A percentile compares a stretch with the other conserved stretches of the same genome.
These are phyloP conservation scores for Nyctanthes arbortristis DNA, from an alignment of 257 asterid genomes.

Conservation along the genomic window DNA sequence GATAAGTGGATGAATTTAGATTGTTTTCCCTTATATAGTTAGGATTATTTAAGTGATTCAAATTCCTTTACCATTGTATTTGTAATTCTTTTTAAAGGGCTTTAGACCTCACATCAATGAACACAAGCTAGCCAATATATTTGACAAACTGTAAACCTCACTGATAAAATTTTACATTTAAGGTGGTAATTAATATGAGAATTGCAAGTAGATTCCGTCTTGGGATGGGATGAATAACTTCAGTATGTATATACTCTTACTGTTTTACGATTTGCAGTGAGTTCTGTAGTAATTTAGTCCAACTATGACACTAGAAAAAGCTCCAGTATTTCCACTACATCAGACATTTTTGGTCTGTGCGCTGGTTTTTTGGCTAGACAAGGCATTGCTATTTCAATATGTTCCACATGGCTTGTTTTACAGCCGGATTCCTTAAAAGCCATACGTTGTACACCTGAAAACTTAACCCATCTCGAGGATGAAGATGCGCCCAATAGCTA, in stretches of 20 bases:
- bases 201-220: too few species aligned
- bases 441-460: not conserved
- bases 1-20: slow-evolving; percentile 14
- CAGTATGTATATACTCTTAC: not conserved
- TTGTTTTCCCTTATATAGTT: too few species aligned
- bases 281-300: not conserved
- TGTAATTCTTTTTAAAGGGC: too few species aligned
- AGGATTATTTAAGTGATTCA: too few species aligned
- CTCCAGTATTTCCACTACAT: slow-evolving; percentile 22
- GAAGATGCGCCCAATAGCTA: not conserved
- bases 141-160: too few species aligned
- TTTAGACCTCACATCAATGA: too few species aligned
- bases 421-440: not conserved
- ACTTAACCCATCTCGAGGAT: not conserved
- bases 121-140: too few species aligned
- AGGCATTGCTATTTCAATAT: slow-evolving; percentile 12
- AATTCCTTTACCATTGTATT: too few species aligned
- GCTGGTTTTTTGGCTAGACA: slow-evolving; percentile 22
- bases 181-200: too few species aligned
- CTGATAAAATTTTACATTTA: too few species aligned
- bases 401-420: not conserved
- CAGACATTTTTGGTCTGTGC: slow-evolving; percentile 22
- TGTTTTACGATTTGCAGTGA: not conserved
- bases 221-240: not conserved
- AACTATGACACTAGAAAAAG: not conserved